Evolutionary conservation across 768 basidiomycete genomes (phyloP), one percentile per base, ranked within the genome.

Genomic region (Russula virescens): DNA sequence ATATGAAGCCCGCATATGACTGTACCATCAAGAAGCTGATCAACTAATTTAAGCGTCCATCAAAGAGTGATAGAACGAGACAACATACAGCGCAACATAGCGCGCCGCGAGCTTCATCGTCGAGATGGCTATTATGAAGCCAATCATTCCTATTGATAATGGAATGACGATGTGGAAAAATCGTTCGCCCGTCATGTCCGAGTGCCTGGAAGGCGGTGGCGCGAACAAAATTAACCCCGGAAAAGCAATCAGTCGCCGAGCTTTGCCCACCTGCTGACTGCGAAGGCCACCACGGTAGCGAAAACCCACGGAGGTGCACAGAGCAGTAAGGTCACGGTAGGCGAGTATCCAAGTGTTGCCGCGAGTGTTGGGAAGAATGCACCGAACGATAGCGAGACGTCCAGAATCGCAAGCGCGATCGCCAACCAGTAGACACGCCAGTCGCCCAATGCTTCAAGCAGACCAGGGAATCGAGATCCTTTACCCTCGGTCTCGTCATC

Each of bases 391-490:
- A 91, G 68, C 10, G 87, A 82, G 40, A 87, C 73, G 43, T 83
- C 80, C 74, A 84, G 79, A 66, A 79, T 79, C 16, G 82, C 82
- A 60, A 89, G 71, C 3, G 85, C 79, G 31, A 90, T 58, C 21
- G 87, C 79, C 49, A 95, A 78, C 82, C 82, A 89, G 87, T 91
- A 94, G 45, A 94, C 89, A 72, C 86, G 89, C 87, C 86, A 85
- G 69, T 94, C 92, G 21, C 77, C 77, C 60, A 90, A 46, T 13
- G 91, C 88, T 65, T 86, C 69, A 10, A 73, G 65, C 3, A 91
- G 70, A 10, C 88, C 88, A 25, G 73, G 72, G 16, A 71, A 67
- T 18, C 75, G 74, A 6, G 55, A 48, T 51, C 72, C 75, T 11
- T 74, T 67, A 51, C 23, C 55, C 54, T 79, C 78, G 10, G 74